These are phyloP conservation scores for Styphnolobium japonicum DNA, from an alignment of 306 rosid species.

Conservation along the genomic window DNA sequence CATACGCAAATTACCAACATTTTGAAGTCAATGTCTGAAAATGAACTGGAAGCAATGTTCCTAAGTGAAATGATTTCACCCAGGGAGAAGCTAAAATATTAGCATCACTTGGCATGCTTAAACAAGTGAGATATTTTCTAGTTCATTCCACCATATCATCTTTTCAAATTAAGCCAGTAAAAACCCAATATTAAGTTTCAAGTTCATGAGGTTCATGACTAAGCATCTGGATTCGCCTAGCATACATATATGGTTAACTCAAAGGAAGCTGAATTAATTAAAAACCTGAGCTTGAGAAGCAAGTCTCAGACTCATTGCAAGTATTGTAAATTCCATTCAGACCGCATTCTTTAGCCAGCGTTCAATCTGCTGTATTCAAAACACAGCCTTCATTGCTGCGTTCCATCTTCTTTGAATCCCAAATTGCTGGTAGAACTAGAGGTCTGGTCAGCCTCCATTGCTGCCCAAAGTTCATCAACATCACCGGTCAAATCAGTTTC, in stretches of 20 bases:
- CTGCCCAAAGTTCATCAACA: background rate
- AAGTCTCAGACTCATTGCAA: no score
- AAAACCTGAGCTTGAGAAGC: background rate
- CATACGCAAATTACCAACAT: no score
- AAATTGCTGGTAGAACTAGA: background rate
- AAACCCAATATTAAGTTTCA: background rate
- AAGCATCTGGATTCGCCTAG: no score
- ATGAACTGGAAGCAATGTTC: background rate
- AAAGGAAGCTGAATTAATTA: background rate
- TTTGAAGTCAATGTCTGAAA: no score
- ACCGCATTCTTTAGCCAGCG: background rate
- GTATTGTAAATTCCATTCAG: background rate
- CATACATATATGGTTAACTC: no score
- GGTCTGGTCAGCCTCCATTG: background rate
- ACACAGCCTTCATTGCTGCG: background rate
- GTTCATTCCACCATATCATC: background rate
- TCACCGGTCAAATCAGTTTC: background rate
- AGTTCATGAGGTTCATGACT: background rate
- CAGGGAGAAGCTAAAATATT: background rate
- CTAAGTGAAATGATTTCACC: background rate
- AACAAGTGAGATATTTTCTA: no score
- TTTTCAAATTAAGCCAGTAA: background rate
- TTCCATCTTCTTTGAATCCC: background rate
- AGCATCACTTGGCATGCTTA: no score
- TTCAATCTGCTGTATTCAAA: background rate